Percentiles rank a stretch among this genome's conserved stretches.
These are phyloP conservation scores for Blepharisma stoltei DNA, from an alignment of 73 alveolate genomes.

Conservation along the genomic window DNA sequence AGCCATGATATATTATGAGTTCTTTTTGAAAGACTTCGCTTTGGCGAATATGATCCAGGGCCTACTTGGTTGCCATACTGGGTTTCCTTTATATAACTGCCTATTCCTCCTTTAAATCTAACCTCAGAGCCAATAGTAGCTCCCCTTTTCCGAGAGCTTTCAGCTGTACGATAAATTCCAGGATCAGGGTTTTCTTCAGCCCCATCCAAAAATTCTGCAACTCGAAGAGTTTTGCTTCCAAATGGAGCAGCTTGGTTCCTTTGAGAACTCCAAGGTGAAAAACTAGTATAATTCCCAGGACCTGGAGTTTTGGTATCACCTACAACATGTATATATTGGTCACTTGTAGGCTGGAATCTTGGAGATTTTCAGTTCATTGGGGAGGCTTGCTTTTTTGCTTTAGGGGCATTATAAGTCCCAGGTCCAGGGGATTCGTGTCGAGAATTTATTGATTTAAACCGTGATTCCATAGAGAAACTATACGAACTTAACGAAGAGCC, in stretches of 20 bases:
- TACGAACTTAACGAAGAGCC: too few relatives aligned
- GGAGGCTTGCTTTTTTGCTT: neutral
- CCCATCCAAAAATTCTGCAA: too few relatives aligned
- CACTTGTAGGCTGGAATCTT: neutral
- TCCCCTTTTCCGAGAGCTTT: neutral
- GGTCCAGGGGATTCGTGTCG: neutral
- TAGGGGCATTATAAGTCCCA: neutral
- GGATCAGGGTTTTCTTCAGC: neutral
- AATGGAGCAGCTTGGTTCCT: neutral
- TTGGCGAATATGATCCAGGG: neutral
- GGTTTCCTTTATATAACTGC: neutral
- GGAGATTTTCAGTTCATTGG: constrained; percentile 12
- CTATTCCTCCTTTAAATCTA: constrained; percentile 1
- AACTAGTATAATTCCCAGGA: neutral
- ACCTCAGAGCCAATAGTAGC: neutral
- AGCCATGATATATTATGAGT: constrained; percentile 26
- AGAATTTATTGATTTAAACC: too few relatives aligned
- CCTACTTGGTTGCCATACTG: neutral
- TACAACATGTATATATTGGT: neutral
- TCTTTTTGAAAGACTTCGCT: neutral
- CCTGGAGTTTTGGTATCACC: constrained; percentile 21
- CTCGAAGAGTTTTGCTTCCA: neutral
- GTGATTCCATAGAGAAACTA: too few relatives aligned
- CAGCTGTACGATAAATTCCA: neutral
- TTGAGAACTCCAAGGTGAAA: neutral